phyloP scores from a whole-genome alignment of 75 land plant genomes.

The Pinus albicaulis region DNA sequence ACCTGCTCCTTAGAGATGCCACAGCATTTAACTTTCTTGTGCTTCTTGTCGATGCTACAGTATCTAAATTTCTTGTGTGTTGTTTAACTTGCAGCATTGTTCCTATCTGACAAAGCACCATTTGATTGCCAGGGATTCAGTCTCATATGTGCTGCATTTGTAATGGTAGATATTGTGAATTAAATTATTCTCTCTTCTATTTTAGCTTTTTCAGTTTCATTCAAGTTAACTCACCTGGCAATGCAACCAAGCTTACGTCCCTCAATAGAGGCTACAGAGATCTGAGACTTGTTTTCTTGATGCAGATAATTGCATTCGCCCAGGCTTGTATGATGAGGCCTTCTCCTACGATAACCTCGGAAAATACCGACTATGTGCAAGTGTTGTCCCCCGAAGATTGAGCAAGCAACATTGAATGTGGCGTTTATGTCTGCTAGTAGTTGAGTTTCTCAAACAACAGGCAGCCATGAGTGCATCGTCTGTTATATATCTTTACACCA shows the following conservation, averaged over 20 bases:
- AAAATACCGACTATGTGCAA: constrained; percentile 5
- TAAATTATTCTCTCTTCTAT: not conserved
- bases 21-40: too few relatives aligned
- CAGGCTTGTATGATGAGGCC: constrained; percentile 31
- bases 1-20: too few relatives aligned
- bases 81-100: constrained; percentile 42
- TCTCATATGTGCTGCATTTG: constrained; percentile 58
- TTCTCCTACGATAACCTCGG: constrained; percentile 15
- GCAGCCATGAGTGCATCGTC: too few relatives aligned
- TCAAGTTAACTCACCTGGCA: not conserved
- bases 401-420: constrained; percentile 3
- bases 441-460: too few relatives aligned
- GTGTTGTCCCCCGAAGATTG: not conserved
- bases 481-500: too few relatives aligned
- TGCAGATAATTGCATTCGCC: constrained; percentile 46
- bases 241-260: not conserved
- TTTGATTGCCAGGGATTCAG: constrained; percentile 81
- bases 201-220: not conserved
- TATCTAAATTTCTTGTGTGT: too few relatives aligned
- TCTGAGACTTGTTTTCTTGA: not conserved
- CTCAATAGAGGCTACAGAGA: not conserved
- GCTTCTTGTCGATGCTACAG: too few relatives aligned
- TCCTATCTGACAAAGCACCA: constrained; percentile 69
- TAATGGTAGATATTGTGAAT: constrained; percentile 26
- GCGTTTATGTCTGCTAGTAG: too few relatives aligned